phyloP scores from a whole-genome alignment of 805 yeast species.

The Starmerella gropengiesseri region DNA sequence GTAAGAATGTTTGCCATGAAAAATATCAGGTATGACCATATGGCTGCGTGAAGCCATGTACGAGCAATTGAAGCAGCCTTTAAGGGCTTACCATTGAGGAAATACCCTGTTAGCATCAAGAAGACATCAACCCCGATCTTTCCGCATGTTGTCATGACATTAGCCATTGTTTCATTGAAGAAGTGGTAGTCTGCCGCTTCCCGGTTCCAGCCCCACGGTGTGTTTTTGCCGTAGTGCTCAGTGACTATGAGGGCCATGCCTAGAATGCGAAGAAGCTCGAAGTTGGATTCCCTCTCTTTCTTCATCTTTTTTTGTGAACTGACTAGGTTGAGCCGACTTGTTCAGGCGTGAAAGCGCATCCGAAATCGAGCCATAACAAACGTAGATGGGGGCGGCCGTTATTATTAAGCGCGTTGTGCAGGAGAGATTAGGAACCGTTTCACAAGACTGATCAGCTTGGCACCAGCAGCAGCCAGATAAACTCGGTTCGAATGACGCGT shows the following conservation, averaged over 20 bases:
- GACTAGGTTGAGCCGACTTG: too few species aligned
- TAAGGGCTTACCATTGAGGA: conserved; percentile 10
- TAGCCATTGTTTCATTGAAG: conserved; percentile 7
- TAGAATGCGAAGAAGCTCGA: conserved; percentile 14
- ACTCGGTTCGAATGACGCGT: too few species aligned
- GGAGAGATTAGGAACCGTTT: too few species aligned
- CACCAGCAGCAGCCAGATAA: too few species aligned
- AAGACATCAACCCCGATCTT: conserved; percentile 16
- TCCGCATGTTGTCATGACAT: conserved; percentile 12
- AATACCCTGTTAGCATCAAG: conserved; percentile 14
- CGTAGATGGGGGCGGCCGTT: too few species aligned
- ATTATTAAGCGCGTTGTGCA: too few species aligned
- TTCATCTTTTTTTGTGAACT: not conserved
- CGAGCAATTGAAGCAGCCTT: conserved; percentile 9
- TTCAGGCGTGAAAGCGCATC: too few species aligned
- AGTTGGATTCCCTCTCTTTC: conserved; percentile 10
- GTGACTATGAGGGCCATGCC: conserved; percentile 15
- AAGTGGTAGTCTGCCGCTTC: conserved; percentile 1
- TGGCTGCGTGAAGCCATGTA: conserved; percentile 14
- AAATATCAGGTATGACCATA: conserved; percentile 12
- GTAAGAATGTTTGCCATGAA: not conserved
- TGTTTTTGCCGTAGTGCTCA: conserved; percentile 11
- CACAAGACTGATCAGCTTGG: too few species aligned
- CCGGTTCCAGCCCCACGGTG: conserved; percentile 8
- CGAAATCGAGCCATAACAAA: too few species aligned